Conservation (phyloP, 805 yeast species). For the Candida saitoana region DNA sequence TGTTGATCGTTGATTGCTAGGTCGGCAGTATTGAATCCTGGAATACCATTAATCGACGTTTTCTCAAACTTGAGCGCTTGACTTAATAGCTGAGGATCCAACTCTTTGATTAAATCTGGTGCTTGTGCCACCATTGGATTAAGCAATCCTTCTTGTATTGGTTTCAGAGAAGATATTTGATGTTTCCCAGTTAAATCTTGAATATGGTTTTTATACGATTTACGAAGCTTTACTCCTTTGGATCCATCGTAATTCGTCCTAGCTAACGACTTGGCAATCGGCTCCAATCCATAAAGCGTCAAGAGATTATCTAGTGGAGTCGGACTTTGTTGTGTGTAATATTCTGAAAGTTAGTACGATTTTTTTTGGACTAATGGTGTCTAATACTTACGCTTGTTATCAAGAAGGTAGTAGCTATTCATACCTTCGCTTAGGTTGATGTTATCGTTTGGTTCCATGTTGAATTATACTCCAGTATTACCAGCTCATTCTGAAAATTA, state of each 20-base stretch:
- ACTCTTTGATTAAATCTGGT: conserved; percentile 45
- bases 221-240: conserved; percentile 87
- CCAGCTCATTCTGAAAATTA: too few relatives aligned
- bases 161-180: conserved; percentile 49
- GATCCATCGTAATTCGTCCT: conserved; percentile 84
- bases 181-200: conserved; percentile 81
- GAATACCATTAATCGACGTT: conserved; percentile 65
- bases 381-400: conserved; percentile 9
- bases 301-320: conserved; percentile 73
- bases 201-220: conserved; percentile 92
- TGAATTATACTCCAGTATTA: not conserved
- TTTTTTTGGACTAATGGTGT: not conserved
- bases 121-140: conserved; percentile 34
- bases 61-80: conserved; percentile 57
- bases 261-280: conserved; percentile 75
- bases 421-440: conserved; percentile 10
- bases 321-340: conserved; percentile 44
- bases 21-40: conserved; percentile 68
- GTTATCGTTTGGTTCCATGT: conserved; percentile 1
- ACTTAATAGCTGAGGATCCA: conserved; percentile 47
- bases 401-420: conserved; percentile 26
- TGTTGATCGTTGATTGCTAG: conserved; percentile 57
- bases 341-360: conserved; percentile 4
- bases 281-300: conserved; percentile 60
- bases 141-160: conserved; percentile 31